Evolutionary conservation across 2,329 filamentous ascomycete genomes (phyloP).

Genomic region (Monilinia fructigena): DNA sequence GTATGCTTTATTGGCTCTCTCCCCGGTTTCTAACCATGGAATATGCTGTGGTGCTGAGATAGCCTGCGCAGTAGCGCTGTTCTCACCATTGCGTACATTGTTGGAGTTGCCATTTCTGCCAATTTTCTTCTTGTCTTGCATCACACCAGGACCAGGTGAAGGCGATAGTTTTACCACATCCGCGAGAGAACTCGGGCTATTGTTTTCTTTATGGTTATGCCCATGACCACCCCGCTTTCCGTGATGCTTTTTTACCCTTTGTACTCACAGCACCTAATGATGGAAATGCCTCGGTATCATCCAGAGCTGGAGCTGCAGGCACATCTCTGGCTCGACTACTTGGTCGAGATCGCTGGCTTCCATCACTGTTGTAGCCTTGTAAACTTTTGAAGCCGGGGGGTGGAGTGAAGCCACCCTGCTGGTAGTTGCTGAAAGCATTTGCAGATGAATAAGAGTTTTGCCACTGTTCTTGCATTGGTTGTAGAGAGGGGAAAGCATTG

Average conservation of each 20-base stretch:
- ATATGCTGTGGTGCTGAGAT: conserved; percentile 89
- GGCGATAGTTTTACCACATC: conserved; percentile 96
- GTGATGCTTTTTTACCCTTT: conserved; percentile 90
- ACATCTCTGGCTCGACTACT: conserved; percentile 69
- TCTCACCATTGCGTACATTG: conserved; percentile 67
- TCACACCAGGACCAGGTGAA: conserved; percentile 66
- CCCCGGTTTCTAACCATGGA: conserved; percentile 93
- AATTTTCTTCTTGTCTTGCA: conserved; percentile 59
- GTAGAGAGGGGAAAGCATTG: conserved; percentile 78
- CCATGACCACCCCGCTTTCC: conserved; percentile 85
- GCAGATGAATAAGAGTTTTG: conserved; percentile 45
- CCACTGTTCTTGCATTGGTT: conserved; percentile 60
- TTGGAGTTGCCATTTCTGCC: conserved; percentile 64
- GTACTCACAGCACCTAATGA: conserved; percentile 73
- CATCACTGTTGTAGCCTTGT: conserved; percentile 54
- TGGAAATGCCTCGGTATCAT: conserved; percentile 95
- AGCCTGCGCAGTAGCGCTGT: conserved; percentile 75
- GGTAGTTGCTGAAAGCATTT: conserved; percentile 52
- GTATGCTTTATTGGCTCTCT: conserved; percentile 87
- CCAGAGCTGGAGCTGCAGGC: conserved; percentile 71
- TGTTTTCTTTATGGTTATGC: conserved; percentile 65
- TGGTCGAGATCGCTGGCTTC: conserved; percentile 76
- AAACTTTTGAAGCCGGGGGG: conserved; percentile 69
- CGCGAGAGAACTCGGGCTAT: conserved; percentile 72
- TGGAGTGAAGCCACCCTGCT: conserved; percentile 55